A percentile compares a stretch with the other conserved stretches of the same genome.
Evolutionary conservation across 768 basidiomycete genomes (phyloP).

Genomic region (Boletus vinaceobasis): DNA sequence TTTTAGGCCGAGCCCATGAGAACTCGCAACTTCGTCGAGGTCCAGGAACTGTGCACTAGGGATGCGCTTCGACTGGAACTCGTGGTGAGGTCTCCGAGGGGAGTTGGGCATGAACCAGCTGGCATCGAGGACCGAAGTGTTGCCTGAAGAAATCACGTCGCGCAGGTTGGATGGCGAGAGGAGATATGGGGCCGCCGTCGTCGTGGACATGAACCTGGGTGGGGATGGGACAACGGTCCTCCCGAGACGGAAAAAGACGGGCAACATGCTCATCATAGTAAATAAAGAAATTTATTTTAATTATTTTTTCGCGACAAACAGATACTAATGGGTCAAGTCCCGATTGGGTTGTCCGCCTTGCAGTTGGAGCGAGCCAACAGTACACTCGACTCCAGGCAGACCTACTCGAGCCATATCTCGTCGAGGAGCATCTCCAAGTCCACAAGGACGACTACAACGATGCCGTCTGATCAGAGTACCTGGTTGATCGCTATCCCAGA

Average conservation of each 20-base stretch:
- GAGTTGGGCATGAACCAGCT: conserved; percentile 96
- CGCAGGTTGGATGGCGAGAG: conserved; percentile 50
- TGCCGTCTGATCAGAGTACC: conserved; percentile 96
- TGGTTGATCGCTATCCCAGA: conserved; percentile 89
- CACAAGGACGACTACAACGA: conserved; percentile 31
- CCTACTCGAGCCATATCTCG: conserved; percentile 1
- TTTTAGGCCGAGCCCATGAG: conserved; percentile 75
- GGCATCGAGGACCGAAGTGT: conserved; percentile 57
- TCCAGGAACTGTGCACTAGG: conserved; percentile 74
- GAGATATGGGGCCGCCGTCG: conserved; percentile 42
- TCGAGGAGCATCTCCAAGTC: conserved; percentile 4
- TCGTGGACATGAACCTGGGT: conserved; percentile 38
- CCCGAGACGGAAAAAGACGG: conserved; percentile 9
- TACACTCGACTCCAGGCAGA: not conserved
- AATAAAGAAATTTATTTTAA: conserved; percentile 10
- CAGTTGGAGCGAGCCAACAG: not conserved
- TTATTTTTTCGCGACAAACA: conserved; percentile 4
- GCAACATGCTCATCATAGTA: not conserved
- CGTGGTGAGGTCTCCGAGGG: conserved; percentile 62
- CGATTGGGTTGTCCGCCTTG: conserved; percentile 6
- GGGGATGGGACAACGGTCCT: conserved; percentile 2
- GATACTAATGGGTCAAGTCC: conserved; percentile 3
- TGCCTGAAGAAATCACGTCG: conserved; percentile 34
- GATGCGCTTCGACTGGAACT: conserved; percentile 65
- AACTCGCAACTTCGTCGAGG: conserved; percentile 72